Percentiles rank a stretch among this genome's conserved stretches.
These are phyloP conservation scores for Diaporthe eres DNA, from an alignment of 2,329 filamentous ascomycete species.

Conservation along the genomic window DNA sequence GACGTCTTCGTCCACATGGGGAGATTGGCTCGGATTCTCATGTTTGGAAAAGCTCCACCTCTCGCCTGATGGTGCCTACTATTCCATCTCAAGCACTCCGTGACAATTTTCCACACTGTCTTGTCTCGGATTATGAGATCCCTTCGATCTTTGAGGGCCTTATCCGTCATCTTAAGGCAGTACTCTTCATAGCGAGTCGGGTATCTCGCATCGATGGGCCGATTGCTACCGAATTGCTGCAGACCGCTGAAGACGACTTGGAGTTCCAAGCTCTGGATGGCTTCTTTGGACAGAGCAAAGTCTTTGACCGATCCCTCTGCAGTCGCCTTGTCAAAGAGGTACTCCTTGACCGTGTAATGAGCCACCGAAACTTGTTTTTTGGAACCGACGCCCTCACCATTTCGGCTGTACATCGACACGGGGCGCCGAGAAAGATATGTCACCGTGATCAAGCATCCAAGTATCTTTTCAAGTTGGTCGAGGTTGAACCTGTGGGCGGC, in stretches of 20 bases:
- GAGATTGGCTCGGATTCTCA: rapidly evolving
- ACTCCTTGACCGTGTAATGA: conserved; percentile 39
- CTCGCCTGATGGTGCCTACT: background rate
- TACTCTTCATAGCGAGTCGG: conserved; percentile 30
- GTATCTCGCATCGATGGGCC: background rate
- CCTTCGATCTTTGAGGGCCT: conserved; percentile 2
- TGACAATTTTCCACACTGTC: background rate
- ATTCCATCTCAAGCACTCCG: background rate
- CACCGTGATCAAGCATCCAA: conserved; percentile 25
- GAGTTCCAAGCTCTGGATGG: conserved; percentile 11
- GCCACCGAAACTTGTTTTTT: conserved; percentile 7
- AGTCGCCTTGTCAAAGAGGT: conserved; percentile 6
- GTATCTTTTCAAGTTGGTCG: background rate
- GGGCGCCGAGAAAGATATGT: background rate
- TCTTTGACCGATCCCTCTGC: background rate
- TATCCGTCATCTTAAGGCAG: conserved; percentile 27
- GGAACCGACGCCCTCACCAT: too few species aligned
- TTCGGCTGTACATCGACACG: background rate
- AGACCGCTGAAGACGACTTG: conserved; percentile 28
- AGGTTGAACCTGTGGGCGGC: background rate
- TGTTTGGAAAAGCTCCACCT: background rate
- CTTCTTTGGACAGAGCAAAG: background rate
- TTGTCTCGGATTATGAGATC: background rate
- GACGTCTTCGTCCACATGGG: conserved; percentile 22
- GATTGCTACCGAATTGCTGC: background rate